phyloP scores from a whole-genome alignment of 768 basidiomycete genomes.

The Tephrocybe sp. region DNA sequence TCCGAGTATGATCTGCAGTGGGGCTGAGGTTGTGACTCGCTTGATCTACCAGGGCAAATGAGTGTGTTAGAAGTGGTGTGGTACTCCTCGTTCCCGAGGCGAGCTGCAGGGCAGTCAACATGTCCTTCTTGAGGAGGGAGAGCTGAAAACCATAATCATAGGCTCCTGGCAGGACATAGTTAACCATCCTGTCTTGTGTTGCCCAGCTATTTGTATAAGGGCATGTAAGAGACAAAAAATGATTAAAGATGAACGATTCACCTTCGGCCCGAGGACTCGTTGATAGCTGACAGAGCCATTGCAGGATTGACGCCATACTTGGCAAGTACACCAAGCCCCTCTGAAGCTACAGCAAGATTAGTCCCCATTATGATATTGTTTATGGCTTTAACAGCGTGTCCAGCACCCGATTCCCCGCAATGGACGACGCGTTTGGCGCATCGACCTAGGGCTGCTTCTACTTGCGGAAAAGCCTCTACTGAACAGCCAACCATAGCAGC shows the following conservation, averaged over 20 bases:
- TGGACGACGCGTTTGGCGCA: constrained; percentile 2
- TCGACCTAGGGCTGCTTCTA: neutral
- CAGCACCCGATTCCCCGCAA: constrained; percentile 10
- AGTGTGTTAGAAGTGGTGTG: constrained; percentile 8
- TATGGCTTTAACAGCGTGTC: constrained; percentile 11
- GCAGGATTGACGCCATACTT: constrained; percentile 7
- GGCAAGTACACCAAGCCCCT: constrained; percentile 7
- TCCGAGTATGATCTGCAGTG: constrained; percentile 3
- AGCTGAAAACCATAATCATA: constrained; percentile 13
- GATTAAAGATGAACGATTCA: neutral
- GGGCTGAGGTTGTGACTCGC: constrained; percentile 1
- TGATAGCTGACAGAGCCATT: constrained; percentile 4
- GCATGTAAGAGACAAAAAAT: neutral
- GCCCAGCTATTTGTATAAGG: constrained; percentile 7
- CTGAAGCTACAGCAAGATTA: constrained; percentile 8
- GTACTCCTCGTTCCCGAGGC: constrained; percentile 6
- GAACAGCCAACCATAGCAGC: constrained; percentile 12
- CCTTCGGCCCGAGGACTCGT: constrained; percentile 13
- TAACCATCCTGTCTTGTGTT: constrained; percentile 4
- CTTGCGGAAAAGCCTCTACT: neutral
- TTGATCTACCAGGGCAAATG: constrained; percentile 4
- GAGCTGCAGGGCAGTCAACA: constrained; percentile 10
- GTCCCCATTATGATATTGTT: constrained; percentile 12
- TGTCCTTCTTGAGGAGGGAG: constrained; percentile 12
- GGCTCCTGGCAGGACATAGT: constrained; percentile 8